Evolutionary conservation across 805 yeast species (phyloP), one percentile per base, ranked within the genome.

Genomic region (Sungouiella blattae): DNA sequence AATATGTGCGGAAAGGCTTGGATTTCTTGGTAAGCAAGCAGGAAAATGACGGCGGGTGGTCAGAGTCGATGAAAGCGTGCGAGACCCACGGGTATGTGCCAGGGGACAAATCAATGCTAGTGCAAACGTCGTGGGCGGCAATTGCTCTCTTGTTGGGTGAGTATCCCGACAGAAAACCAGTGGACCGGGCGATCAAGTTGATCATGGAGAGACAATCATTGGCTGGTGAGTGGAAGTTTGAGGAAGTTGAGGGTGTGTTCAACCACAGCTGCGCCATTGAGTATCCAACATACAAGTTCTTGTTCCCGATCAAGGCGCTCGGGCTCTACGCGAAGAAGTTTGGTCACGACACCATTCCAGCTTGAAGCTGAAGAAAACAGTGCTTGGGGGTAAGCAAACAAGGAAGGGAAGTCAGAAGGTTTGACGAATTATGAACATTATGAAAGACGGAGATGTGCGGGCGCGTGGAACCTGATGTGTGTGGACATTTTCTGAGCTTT

Each of bases 41-140:
- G 55, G 69, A 81, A 51, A 60, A 55, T 4, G 98, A 93, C 59
- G 99, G 98, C 16, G 98, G 98, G 1, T 93, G 98, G 98, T 86
- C 95, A 37, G 99, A 93, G 60, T 75, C 86, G 6, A 87, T 91
- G 86, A 82, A 91, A 55, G 78, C 94, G 3, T 80, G 91, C 50
- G 98, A 91, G 55, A 73, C 89, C 0, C 78, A 75, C 41, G 69
- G 81, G 0, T 91, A 88, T 57, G 84, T 89, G 2, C 78, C 80
- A 29, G 74, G 78, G 11, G 64, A 65, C 3, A 68, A 67, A 16
- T 78, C 95, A 1, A 69, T 82, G 33, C 82, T 82, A 0, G 96
- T 91, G 1, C 97, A 89, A 55, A 88, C 98, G 0, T 74, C 96
- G 0, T 93, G 98, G 98, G 94, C 83, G 0, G 48, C 85, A 5